A percentile compares a stretch with the other conserved stretches of the same genome.
These are phyloP conservation scores for Hordeum marinum DNA, from an alignment of 176 grass and related monocot species.

Conservation along the genomic window DNA sequence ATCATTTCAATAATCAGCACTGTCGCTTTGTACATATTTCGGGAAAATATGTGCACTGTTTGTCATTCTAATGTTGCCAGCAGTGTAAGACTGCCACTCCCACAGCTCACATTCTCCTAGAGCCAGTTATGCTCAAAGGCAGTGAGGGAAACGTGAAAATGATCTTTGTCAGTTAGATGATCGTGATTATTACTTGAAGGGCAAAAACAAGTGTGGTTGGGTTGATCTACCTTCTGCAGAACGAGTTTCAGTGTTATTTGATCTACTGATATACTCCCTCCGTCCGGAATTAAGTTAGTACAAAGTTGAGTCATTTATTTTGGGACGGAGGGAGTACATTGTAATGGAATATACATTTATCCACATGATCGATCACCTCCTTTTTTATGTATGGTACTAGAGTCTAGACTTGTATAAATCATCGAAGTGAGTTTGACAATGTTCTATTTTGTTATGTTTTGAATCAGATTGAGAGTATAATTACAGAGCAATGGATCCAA, in stretches of 20 bases:
- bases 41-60: background rate
- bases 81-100: background rate
- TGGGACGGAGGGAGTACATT: no score
- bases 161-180: slow-evolving; percentile 4
- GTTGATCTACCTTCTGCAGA: slow-evolving; percentile 1
- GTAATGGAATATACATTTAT: background rate
- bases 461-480: slow-evolving; percentile 76
- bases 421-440: slow-evolving; percentile 6
- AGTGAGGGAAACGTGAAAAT: background rate
- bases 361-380: background rate
- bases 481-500: slow-evolving; percentile 94
- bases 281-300: no score
- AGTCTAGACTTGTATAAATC: background rate
- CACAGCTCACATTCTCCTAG: background rate
- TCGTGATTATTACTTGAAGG: slow-evolving; percentile 9
- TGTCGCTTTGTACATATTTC: background rate
- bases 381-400: slow-evolving; percentile 8
- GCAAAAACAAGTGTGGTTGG: background rate
- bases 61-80: background rate
- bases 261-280: background rate
- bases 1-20: background rate
- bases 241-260: background rate
- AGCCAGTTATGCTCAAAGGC: background rate
- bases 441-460: slow-evolving; percentile 8
- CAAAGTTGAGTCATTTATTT: no score